These are phyloP conservation scores for Pterulicium gracile DNA, from an alignment of 1,284 basidiomycete species.

Conservation along the genomic window DNA sequence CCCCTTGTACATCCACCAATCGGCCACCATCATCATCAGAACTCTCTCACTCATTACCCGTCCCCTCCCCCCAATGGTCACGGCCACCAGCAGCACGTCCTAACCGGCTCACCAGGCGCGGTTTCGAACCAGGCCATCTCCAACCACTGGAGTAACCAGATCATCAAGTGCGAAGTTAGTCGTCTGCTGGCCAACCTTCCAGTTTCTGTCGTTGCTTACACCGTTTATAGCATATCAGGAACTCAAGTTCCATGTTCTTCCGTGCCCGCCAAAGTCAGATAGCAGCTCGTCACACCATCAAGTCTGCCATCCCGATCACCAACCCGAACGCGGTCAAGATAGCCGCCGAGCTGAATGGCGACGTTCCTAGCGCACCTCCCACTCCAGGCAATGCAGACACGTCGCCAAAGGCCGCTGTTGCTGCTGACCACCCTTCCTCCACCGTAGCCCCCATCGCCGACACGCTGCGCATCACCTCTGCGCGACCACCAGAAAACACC, in stretches of 20 bases:
- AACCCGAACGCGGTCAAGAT: constrained; percentile 62
- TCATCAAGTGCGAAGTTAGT: constrained; percentile 71
- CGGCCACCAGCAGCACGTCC: constrained; percentile 36
- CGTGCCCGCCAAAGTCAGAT: constrained; percentile 71
- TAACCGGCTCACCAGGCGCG: constrained; percentile 57
- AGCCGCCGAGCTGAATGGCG: constrained; percentile 26
- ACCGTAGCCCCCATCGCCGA: constrained; percentile 59
- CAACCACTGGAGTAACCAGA: constrained; percentile 71
- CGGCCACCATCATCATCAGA: constrained; percentile 65
- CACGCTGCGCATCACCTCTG: constrained; percentile 44
- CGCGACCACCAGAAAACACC: constrained; percentile 54
- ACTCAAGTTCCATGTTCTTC: constrained; percentile 68
- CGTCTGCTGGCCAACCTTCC: constrained; percentile 6
- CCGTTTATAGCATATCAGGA: constrained; percentile 58
- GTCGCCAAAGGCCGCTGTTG: constrained; percentile 21
- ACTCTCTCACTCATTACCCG: constrained; percentile 62
- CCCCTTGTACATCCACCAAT: constrained; percentile 42
- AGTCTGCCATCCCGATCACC: constrained; percentile 75
- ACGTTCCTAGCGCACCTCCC: constrained; percentile 21
- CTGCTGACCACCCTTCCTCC: constrained; percentile 59
- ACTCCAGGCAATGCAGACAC: constrained; percentile 22
- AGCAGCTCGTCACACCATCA: constrained; percentile 66
- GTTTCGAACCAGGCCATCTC: constrained; percentile 48
- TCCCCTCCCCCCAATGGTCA: constrained; percentile 57
- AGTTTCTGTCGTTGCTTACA: not conserved